Percentiles rank a stretch among this genome's conserved stretches.
These are phyloP conservation scores for Kwoniella dejecticola DNA, from an alignment of 768 basidiomycete species.

Conservation along the genomic window DNA sequence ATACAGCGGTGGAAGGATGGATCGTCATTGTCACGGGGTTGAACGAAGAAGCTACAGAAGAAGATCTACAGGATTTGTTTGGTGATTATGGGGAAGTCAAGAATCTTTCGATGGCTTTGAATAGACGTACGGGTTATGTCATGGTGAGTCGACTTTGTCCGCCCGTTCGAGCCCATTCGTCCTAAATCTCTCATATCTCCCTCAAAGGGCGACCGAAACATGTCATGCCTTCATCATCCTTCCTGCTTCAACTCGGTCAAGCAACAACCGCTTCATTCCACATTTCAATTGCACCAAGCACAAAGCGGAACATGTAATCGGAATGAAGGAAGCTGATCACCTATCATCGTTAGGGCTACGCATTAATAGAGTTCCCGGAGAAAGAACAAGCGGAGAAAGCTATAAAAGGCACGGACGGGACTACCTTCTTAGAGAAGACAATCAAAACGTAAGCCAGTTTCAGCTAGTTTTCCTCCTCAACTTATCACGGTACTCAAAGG, in stretches of 20 bases:
- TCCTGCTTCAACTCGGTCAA: too few species aligned
- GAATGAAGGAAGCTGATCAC: too few species aligned
- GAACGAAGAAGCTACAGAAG: conserved; percentile 97
- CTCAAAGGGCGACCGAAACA: too few species aligned
- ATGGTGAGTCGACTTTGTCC: conserved; percentile 66
- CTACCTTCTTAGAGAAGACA: conserved; percentile 77
- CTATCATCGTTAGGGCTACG: conserved; percentile 73
- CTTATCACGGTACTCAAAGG: not conserved
- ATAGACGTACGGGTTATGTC: conserved; percentile 96
- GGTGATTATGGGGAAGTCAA: conserved; percentile 96
- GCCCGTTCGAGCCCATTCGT: too few species aligned
- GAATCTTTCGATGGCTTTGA: conserved; percentile 94
- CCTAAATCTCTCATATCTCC: too few species aligned
- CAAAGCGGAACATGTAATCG: too few species aligned
- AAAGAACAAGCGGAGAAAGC: conserved; percentile 91
- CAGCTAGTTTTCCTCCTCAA: not conserved
- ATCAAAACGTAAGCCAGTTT: conserved; percentile 63
- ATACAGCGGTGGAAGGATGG: conserved; percentile 94
- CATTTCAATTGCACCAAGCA: too few species aligned
- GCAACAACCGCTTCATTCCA: too few species aligned
- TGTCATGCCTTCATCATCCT: not conserved
- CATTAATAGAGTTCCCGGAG: conserved; percentile 94
- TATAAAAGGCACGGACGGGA: conserved; percentile 84
- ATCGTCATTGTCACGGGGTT: conserved; percentile 95
- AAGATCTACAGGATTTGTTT: conserved; percentile 94